phyloP scores from a whole-genome alignment of 1,139 yeast genomes.

The Candida frijolesensis region DNA sequence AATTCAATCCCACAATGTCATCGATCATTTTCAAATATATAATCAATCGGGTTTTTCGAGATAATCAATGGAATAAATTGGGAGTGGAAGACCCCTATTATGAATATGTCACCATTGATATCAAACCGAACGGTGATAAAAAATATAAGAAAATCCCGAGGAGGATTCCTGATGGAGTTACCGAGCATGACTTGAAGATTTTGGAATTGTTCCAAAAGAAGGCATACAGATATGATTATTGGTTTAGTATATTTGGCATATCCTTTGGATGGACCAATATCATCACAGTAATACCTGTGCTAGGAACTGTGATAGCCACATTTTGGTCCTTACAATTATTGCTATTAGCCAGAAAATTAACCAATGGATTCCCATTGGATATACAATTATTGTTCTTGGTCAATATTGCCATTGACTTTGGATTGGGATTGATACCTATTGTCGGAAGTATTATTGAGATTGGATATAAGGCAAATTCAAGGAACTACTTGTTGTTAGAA shows the following conservation, averaged over 20 bases:
- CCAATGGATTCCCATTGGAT: constrained; percentile 47
- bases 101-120: constrained; percentile 26
- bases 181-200: constrained; percentile 31
- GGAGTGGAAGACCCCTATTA: constrained; percentile 71
- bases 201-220: constrained; percentile 31
- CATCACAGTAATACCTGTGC: constrained; percentile 42
- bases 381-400: constrained; percentile 37
- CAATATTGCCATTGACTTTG: constrained; percentile 43
- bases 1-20: constrained; percentile 12
- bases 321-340: constrained; percentile 42
- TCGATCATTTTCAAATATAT: constrained; percentile 15
- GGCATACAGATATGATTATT: constrained; percentile 47
- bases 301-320: constrained; percentile 37
- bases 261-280: constrained; percentile 44
- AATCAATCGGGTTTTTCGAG: constrained; percentile 24
- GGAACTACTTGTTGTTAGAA: constrained; percentile 51
- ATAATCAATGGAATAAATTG: constrained; percentile 47
- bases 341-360: constrained; percentile 30
- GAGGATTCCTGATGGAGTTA: constrained; percentile 40
- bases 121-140: constrained; percentile 7
- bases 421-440: constrained; percentile 68
- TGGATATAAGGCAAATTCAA: constrained; percentile 71
- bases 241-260: constrained; percentile 41
- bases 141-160: constrained; percentile 35
- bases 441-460: constrained; percentile 72